A percentile compares a stretch with the other conserved stretches of the same genome.
Conservation (phyloP, 78 protist species). For the Diacronema lutheri region DNA sequence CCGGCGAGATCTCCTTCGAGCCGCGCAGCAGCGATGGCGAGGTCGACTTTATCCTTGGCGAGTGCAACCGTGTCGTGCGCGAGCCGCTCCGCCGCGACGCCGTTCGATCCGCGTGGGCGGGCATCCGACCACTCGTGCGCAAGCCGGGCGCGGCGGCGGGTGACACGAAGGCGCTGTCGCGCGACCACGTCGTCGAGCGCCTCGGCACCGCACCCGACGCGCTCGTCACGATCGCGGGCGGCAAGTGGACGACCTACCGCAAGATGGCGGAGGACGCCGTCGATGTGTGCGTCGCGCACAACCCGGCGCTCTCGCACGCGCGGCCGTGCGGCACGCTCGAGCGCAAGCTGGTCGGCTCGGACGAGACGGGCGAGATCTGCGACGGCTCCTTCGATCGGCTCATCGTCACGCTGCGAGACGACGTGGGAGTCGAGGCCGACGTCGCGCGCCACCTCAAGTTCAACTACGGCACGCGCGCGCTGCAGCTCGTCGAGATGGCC, state of each 20-base stretch:
- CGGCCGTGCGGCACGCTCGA: not conserved
- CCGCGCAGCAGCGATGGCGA: slow-evolving; percentile 76
- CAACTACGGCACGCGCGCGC: not conserved
- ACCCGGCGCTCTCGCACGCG: not conserved
- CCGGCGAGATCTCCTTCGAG: slow-evolving; percentile 10
- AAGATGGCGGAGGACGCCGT: slow-evolving; percentile 75
- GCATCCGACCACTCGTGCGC: not conserved
- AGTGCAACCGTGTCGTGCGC: not conserved
- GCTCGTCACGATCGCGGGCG: slow-evolving; percentile 82
- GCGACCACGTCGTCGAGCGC: slow-evolving; percentile 64
- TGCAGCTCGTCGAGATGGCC: not conserved
- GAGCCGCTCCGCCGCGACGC: slow-evolving; percentile 1
- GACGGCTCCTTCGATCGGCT: not conserved
- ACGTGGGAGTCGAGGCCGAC: not conserved
- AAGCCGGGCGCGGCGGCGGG: not conserved
- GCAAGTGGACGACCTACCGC: slow-evolving; percentile 96
- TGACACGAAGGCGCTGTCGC: slow-evolving; percentile 53
- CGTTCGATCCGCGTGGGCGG: not conserved
- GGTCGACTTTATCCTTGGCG: slow-evolving; percentile 44
- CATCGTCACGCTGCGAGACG: not conserved
- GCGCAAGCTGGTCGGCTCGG: not conserved
- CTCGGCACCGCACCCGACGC: slow-evolving; percentile 8
- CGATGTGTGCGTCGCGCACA: not conserved
- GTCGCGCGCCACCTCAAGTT: not conserved
- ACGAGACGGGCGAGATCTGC: not conserved